These are phyloP conservation scores for Dendrobium catenatum DNA, from an alignment of 106 monocot genomes.

Conservation along the genomic window DNA sequence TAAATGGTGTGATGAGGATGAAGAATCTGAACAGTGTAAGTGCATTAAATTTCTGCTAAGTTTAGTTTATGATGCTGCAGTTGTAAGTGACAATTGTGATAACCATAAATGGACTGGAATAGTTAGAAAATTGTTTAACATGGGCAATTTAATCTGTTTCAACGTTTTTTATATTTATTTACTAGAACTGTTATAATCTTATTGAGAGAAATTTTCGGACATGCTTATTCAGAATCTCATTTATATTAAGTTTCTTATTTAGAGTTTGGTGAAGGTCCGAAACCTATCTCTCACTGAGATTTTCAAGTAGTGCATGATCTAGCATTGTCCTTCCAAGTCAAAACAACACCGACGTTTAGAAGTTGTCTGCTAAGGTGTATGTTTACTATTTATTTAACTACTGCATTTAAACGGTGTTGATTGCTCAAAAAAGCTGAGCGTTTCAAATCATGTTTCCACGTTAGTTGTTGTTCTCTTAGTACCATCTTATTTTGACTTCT, in stretches of 20 bases:
- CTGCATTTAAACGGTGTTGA: not conserved
- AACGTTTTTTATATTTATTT: not conserved
- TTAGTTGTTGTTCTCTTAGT: too few species aligned
- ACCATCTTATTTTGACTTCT: too few species aligned
- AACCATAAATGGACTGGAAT: not conserved
- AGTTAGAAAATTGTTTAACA: not conserved
- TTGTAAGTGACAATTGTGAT: not conserved
- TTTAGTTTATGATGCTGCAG: not conserved
- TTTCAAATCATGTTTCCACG: too few species aligned
- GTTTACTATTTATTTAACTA: not conserved
- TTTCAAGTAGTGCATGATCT: too few species aligned
- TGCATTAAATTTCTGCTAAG: not conserved
- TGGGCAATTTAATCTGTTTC: too few species aligned
- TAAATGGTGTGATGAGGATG: constrained; percentile 94
- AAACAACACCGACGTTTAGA: too few species aligned
- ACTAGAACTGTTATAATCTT: not conserved
- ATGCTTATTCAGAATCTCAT: not conserved
- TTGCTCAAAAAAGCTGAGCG: too few species aligned
- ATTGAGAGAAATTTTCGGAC: not conserved
- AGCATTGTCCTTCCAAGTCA: too few species aligned
- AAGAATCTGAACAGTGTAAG: constrained; percentile 46
- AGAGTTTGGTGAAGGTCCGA: too few species aligned
- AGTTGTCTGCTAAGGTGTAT: too few species aligned
- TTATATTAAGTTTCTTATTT: not conserved
- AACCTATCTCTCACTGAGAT: too few species aligned